phyloP scores from a whole-genome alignment of 192 early-diverging fungal species.

The Chytriomyces sp. region DNA sequence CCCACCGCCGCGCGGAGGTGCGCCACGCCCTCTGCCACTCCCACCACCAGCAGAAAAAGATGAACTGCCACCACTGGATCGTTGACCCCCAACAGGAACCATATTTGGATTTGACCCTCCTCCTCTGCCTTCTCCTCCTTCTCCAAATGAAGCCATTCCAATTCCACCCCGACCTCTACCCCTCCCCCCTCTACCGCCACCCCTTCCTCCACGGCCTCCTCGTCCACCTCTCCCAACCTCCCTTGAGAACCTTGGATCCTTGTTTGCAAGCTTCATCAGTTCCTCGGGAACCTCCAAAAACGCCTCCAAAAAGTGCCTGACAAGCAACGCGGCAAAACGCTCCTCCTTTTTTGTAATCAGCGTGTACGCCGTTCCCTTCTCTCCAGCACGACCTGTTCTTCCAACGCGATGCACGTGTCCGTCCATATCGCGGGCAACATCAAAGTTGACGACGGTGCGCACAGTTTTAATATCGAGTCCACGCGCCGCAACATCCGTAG shows the following conservation, averaged over 20 bases:
- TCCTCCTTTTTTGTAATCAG: constrained; percentile 90
- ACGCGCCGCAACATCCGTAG: constrained; percentile 66
- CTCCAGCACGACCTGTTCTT: constrained; percentile 94
- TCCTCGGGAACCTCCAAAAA: constrained; percentile 79
- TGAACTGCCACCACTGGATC: background rate
- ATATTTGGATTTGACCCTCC: constrained; percentile 48
- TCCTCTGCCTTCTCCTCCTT: constrained; percentile 54
- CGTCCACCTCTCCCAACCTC: constrained; percentile 52
- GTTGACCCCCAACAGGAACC: constrained; percentile 35
- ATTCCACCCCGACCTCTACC: constrained; percentile 47
- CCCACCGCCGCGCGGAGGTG: constrained; percentile 4
- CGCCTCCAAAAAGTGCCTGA: constrained; percentile 74
- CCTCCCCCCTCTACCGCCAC: constrained; percentile 56
- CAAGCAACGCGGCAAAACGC: constrained; percentile 47
- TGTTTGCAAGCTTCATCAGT: constrained; percentile 85
- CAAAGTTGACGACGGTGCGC: constrained; percentile 80
- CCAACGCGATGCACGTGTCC: constrained; percentile 90
- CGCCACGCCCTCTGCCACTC: background rate
- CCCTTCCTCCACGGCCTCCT: constrained; percentile 50
- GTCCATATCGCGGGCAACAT: constrained; percentile 82
- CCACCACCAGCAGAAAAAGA: constrained; percentile 14
- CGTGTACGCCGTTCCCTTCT: constrained; percentile 89
- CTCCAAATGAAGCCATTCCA: constrained; percentile 30
- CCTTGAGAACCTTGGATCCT: constrained; percentile 70
- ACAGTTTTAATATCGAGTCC: constrained; percentile 82